A percentile compares a stretch with the other conserved stretches of the same genome.
Conservation (phyloP, 768 basidiomycete genomes). For the Serpula lacrymans region DNA sequence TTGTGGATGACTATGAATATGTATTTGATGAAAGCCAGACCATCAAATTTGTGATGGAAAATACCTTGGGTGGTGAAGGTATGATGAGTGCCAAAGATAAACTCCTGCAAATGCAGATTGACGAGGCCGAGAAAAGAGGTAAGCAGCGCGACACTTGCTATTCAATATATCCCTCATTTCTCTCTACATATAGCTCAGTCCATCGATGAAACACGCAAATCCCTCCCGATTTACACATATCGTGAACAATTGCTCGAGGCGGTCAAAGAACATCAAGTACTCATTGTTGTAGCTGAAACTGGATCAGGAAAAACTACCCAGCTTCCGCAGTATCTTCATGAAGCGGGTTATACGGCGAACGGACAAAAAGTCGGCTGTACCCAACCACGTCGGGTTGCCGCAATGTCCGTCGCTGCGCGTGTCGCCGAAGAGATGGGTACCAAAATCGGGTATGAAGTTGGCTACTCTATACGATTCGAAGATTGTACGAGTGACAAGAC, state of each 20-base stretch:
- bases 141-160: constrained; percentile 22
- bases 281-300: constrained; percentile 97
- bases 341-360: constrained; percentile 88
- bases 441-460: constrained; percentile 96
- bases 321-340: constrained; percentile 95
- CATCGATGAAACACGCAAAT: constrained; percentile 93
- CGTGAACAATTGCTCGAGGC: constrained; percentile 87
- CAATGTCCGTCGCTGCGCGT: constrained; percentile 98
- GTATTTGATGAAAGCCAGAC: constrained; percentile 98
- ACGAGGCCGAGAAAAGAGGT: constrained; percentile 90
- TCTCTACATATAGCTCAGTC: constrained; percentile 54
- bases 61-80: constrained; percentile 61
- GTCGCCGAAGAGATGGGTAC: constrained; percentile 99
- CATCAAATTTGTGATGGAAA: constrained; percentile 91
- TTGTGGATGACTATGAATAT: constrained; percentile 89
- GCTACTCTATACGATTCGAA: constrained; percentile 99
- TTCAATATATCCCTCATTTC: not conserved
- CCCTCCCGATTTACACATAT: constrained; percentile 86
- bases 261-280: constrained; percentile 86
- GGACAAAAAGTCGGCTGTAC: constrained; percentile 94
- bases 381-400: constrained; percentile 96
- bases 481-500: constrained; percentile 99
- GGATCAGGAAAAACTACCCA: constrained; percentile 99
- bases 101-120: constrained; percentile 81
- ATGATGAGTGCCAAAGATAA: constrained; percentile 82